Evolutionary conservation across 495 filamentous ascomycete genomes (phyloP).

Genomic region (Penicillium coffeae): DNA sequence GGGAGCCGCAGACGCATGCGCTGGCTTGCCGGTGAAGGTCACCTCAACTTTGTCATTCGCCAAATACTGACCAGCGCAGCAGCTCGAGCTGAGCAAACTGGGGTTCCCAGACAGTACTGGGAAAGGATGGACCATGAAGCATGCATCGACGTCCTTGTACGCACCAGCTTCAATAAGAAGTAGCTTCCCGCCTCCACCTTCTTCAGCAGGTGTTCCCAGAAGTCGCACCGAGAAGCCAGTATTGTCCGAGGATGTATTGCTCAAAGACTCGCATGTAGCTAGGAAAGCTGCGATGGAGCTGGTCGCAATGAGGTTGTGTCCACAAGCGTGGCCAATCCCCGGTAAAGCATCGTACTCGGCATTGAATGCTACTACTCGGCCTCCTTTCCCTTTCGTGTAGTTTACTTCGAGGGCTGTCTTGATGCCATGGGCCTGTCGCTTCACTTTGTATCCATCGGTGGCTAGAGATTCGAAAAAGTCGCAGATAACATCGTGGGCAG

Average conservation of each 20-base stretch:
- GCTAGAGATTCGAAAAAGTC: constrained; percentile 32
- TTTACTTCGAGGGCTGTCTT: constrained; percentile 53
- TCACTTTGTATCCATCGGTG: constrained; percentile 27
- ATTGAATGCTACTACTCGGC: constrained; percentile 39
- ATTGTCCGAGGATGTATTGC: constrained; percentile 1
- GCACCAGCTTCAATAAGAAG: constrained; percentile 48
- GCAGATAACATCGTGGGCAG: constrained; percentile 50
- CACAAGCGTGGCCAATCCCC: constrained; percentile 45
- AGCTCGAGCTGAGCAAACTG: constrained; percentile 23
- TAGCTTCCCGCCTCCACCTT: constrained; percentile 43
- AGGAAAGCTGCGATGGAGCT: constrained; percentile 42
- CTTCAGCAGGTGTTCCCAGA: constrained; percentile 44
- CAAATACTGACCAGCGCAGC: constrained; percentile 37
- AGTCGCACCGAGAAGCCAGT: constrained; percentile 25
- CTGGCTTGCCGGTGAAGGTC: constrained; percentile 43
- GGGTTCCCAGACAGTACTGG: constrained; percentile 28
- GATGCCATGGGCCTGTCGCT: constrained; percentile 45
- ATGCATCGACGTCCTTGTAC: constrained; percentile 43
- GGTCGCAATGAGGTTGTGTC: constrained; percentile 46
- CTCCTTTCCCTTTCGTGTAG: constrained; percentile 36
- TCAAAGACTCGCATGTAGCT: constrained; percentile 34
- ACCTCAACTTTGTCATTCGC: constrained; percentile 50
- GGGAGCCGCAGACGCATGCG: constrained; percentile 55
- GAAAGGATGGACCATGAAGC: constrained; percentile 53
- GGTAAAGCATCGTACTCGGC: constrained; percentile 53